Base-by-base conservation (phyloP, 1,284 basidiomycete genomes). In the Apiotrichum sp. region DNA sequence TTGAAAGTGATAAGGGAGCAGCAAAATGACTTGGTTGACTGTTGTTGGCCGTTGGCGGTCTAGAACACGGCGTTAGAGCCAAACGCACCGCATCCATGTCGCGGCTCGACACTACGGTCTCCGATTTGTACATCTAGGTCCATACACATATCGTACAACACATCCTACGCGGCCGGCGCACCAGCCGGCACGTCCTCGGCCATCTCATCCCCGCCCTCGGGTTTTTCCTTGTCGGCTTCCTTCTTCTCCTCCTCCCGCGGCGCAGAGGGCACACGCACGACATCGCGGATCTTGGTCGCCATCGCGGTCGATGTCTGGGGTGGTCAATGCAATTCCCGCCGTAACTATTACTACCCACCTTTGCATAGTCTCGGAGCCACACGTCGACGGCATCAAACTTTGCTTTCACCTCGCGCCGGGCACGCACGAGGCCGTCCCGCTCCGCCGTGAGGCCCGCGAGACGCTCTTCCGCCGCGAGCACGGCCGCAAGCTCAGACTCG, bases 371-470 rank as follows among this genome's bases (percentile, higher is more conserved):
- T 2, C 49, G 51, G 40, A 75, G 54, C 41, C 65, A 68, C 4
- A 66, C 64, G 16, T 71, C 70, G 13, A 65, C 65, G 13, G 63
- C 60, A 43, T 71, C 67, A 40, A 65, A 70, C 43, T 65, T 68
- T 45, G 60, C 47, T 52, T 67, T 68, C 47, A 73, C 67, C 47
- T 73, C 73, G 52, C 69, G 68, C 46, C 71, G 69, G 4, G 67
- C 51, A 41, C 63, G 63, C 36, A 72, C 62, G 14, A 72, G 52
- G 1, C 48, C 56, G 47, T 72, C 71, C 3, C 71, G 59, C 48
- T 75, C 67, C 50, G 66, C 65, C 3, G 65, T 68, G 16, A 75
- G 54, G 11, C 56, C 49, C 4, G 66, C 66, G 0, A 72, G 42
- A 2, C 42, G 53, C 9, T 40, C 61, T 52, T 75, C 71, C 3